Base-by-base conservation (phyloP, 164 flowering plant genomes). In the Piper longum region DNA sequence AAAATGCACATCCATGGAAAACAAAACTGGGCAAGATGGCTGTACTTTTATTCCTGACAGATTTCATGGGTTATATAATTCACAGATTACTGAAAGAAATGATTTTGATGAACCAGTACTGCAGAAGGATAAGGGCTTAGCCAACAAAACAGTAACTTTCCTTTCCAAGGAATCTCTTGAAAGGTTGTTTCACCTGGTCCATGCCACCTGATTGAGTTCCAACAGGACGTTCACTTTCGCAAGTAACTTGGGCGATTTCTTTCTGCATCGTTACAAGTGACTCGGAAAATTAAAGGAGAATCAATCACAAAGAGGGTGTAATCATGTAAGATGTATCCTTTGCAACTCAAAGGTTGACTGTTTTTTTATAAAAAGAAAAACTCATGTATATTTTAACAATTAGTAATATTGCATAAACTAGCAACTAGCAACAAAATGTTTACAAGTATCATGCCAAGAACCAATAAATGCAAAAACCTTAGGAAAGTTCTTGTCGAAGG, bases 151-250 rank as follows among this genome's bases (percentile, higher is more conserved):
- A 42, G 52, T 18, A 42, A 7, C n/a, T n/a, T n/a, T n/a, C n/a
- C 44, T n/a, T 61, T 5, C 16, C n/a, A 61, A 42, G n/a, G n/a
- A n/a, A 42, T 16, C 51, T 39, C 0, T 6, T 11, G 43, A 60
- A 40, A 60, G 16, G 44, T 45, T 14, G 12, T 45, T 59, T 73
- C 52, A 93, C 98, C 93, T 95, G 99, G 75, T 95, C 97, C 99
- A 95, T 95, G 62, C 97, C 99, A 71, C 97, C 95, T 61, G 96
- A 91, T 54, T 91, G 96, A 16, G 99, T 89, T 68, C 97, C 97
- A 73, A 95, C 87, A 69, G 91, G 96, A 55, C 91, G 82, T 65
- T 95, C 99, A 67, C 99, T 88, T 16, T 83, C 97, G 70, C 99
- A 95, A 13, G 97, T 87, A 60, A 95, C 83, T 66, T 91, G 99